Evolutionary conservation across 768 basidiomycete species (phyloP).

Genomic region (Gyrodon lividus): DNA sequence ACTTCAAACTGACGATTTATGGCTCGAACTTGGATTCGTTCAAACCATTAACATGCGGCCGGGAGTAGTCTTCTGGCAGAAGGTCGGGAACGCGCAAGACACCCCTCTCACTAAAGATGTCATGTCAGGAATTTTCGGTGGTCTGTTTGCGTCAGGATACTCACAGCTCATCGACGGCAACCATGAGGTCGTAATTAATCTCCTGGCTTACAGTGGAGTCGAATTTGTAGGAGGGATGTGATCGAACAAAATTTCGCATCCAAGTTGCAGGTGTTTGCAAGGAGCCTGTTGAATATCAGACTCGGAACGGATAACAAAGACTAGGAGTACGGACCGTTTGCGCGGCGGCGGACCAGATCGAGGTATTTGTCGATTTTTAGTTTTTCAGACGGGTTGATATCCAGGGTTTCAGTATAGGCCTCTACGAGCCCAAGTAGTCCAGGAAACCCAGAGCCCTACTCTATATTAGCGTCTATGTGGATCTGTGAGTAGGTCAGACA

Average conservation of each 20-base stretch:
- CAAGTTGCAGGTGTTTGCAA: conserved; percentile 87
- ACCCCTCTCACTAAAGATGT: conserved; percentile 61
- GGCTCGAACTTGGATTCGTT: conserved; percentile 28
- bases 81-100: conserved; percentile 57
- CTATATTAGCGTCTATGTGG: neutral
- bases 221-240: conserved; percentile 87
- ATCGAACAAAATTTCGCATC: conserved; percentile 89
- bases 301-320: conserved; percentile 2
- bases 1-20: neutral
- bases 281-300: conserved; percentile 48
- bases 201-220: conserved; percentile 91
- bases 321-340: conserved; percentile 60
- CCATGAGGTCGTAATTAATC: conserved; percentile 92
- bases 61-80: conserved; percentile 59
- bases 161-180: conserved; percentile 89
- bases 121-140: neutral
- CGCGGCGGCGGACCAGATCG: conserved; percentile 71
- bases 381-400: conserved; percentile 61
- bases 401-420: conserved; percentile 83
- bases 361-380: conserved; percentile 73
- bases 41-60: conserved; percentile 24
- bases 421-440: conserved; percentile 80
- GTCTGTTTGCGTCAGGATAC: conserved; percentile 29
- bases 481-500: conserved; percentile 4
- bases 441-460: conserved; percentile 63